Base-by-base conservation (phyloP, 768 basidiomycete genomes). In the Termitomyces sp. region DNA sequence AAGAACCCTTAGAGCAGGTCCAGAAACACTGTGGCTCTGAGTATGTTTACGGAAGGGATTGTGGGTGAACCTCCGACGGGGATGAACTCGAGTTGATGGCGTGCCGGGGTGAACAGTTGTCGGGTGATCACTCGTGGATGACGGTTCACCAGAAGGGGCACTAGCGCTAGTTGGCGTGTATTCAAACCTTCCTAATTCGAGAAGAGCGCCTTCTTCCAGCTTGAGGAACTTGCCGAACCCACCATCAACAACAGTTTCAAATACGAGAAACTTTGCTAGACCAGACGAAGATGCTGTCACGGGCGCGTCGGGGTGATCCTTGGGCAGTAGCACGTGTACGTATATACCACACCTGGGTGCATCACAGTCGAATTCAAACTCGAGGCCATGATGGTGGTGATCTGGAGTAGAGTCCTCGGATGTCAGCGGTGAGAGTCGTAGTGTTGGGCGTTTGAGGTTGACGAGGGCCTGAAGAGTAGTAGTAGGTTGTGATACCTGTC, bases 401-500 rank as follows among this genome's bases (percentile, higher is more conserved):
- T 76, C 75, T 14, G 55, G 47, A 57, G 63, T 56, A 23, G 63
- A 56, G 16, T 79, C 78, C 27, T 84, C 80, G 35, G 76, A 74
- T 2, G 77, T 63, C 19, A 89, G 74, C 0, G 87, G 91, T 8
- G 84, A 85, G 3, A 95, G 81, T 12, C 87, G 82, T 34, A 98
- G 79, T 1, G 91, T 86, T 1, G 94, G 94, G 5, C 94, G 83
- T 67, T 95, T 96, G 63, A 97, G 84, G 67, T 97, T 98, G 61
- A 97, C 94, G 34, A 95, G 79, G 0, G 94, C 94, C 72, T 97
- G 94, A 0, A 98, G 77, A 2, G 94, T 96, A 0, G 94, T 98
- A 0, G 94, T 96, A 0, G 94, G 85, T 64, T 93, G 88, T 10
- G 85, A 80, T 30, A 84, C 69, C 91, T 93, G 61, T 19, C 54